These are phyloP conservation scores for Stephanodiscus triporus DNA, from an alignment of 108 stramenopile species.

Conservation along the genomic window DNA sequence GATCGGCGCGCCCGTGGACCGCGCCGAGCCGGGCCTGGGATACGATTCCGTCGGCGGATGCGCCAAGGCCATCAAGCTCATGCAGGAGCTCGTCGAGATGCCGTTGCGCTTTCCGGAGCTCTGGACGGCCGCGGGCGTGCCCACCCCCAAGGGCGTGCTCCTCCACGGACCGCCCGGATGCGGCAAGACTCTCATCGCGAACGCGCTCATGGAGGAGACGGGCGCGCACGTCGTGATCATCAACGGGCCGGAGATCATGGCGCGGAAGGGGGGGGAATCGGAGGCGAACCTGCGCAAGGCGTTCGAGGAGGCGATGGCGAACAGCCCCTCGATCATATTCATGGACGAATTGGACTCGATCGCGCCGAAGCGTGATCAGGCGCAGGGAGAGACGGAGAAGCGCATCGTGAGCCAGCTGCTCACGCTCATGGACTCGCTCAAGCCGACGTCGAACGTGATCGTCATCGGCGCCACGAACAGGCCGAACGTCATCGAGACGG, in stretches of 20 bases:
- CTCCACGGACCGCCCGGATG: constrained; percentile 97
- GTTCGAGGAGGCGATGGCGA: constrained; percentile 91
- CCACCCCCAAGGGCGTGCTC: constrained; percentile 95
- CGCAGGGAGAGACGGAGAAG: constrained; percentile 93
- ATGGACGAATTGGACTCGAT: constrained; percentile 99
- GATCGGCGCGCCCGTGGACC: constrained; percentile 66
- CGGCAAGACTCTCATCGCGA: constrained; percentile 97
- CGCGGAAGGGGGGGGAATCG: constrained; percentile 94
- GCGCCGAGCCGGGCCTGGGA: constrained; percentile 79
- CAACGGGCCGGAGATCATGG: constrained; percentile 98
- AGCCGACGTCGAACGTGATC: constrained; percentile 91
- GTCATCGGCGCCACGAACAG: constrained; percentile 98
- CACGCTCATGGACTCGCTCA: constrained; percentile 94
- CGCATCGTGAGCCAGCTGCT: constrained; percentile 97
- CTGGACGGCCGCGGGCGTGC: constrained; percentile 93
- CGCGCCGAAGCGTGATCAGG: constrained; percentile 96
- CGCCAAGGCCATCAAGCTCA: constrained; percentile 85
- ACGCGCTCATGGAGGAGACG: constrained; percentile 95
- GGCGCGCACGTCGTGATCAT: constrained; percentile 96
- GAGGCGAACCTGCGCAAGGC: constrained; percentile 89
- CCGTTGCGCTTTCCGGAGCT: constrained; percentile 97
- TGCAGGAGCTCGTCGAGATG: constrained; percentile 96
- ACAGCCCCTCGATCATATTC: constrained; percentile 95
- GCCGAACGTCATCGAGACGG: constrained; percentile 90
- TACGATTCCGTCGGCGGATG: constrained; percentile 98